phyloP scores from a whole-genome alignment of 2,329 filamentous ascomycete genomes.

The Fusarium nodosum region DNA sequence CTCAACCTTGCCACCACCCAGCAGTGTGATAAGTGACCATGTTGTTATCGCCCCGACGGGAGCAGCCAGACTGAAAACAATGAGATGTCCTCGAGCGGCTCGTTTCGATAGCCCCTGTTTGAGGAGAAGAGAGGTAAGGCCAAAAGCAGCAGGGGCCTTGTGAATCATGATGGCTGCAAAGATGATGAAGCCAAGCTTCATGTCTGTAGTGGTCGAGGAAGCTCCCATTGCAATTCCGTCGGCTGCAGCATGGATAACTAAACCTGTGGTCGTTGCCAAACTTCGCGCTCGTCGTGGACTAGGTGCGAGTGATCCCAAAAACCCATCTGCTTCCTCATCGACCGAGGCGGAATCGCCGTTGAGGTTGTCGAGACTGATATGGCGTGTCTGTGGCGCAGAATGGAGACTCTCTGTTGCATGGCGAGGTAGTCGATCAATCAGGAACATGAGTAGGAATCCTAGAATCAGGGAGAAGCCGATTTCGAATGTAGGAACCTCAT shows the following conservation, averaged over 20 bases:
- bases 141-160: slow-evolving; percentile 96
- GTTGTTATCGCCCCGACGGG: slow-evolving; percentile 87
- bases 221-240: slow-evolving; percentile 97
- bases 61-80: slow-evolving; percentile 92
- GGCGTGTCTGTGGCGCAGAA: slow-evolving; percentile 76
- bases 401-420: slow-evolving; percentile 77
- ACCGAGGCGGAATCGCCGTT: slow-evolving; percentile 65
- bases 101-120: slow-evolving; percentile 93
- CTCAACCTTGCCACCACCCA: slow-evolving; percentile 72
- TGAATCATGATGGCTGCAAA: slow-evolving; percentile 98
- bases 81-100: slow-evolving; percentile 83
- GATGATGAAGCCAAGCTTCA: slow-evolving; percentile 87
- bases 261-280: slow-evolving; percentile 87
- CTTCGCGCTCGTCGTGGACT: slow-evolving; percentile 71
- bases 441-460: slow-evolving; percentile 96
- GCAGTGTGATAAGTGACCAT: slow-evolving; percentile 81
- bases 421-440: slow-evolving; percentile 87
- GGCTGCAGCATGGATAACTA: slow-evolving; percentile 96
- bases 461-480: slow-evolving; percentile 88
- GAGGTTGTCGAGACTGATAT: slow-evolving; percentile 90
- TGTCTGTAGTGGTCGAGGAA: slow-evolving; percentile 80
- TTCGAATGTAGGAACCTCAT: slow-evolving; percentile 74
- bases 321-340: slow-evolving; percentile 70
- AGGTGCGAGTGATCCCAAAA: slow-evolving; percentile 70
- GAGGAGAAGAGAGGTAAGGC: slow-evolving; percentile 87